A percentile compares a stretch with the other conserved stretches of the same genome.
These are phyloP conservation scores for Calycina marina DNA, from an alignment of 2,329 filamentous ascomycete genomes.

Conservation along the genomic window DNA sequence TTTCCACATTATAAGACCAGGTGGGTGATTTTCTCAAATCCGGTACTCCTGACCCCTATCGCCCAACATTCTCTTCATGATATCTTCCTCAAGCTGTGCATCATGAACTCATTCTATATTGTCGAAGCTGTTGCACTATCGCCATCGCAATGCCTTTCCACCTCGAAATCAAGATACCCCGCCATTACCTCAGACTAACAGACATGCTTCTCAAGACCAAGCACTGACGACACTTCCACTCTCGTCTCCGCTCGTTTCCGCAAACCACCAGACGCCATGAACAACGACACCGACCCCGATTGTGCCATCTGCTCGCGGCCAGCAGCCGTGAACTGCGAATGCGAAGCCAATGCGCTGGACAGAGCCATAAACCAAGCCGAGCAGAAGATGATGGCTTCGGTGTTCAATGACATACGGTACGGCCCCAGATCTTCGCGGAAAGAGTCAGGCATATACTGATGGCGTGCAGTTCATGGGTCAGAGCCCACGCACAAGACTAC, in stretches of 20 bases:
- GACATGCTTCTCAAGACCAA: too few species aligned
- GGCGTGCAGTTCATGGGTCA: constrained; percentile 42
- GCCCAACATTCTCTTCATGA: too few species aligned
- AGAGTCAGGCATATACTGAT: neutral
- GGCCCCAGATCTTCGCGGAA: constrained; percentile 10
- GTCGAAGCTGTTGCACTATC: too few species aligned
- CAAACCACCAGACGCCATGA: constrained; percentile 28
- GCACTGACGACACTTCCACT: too few species aligned
- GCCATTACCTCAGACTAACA: too few species aligned
- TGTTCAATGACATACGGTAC: constrained; percentile 51
- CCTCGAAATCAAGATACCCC: neutral
- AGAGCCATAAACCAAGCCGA: constrained; percentile 49
- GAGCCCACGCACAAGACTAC: constrained; percentile 50
- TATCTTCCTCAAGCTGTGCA: too few species aligned
- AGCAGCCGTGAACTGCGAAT: constrained; percentile 44
- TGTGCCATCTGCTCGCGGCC: constrained; percentile 52
- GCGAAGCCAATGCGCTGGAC: constrained; percentile 51
- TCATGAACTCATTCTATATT: too few species aligned
- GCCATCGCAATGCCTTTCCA: too few species aligned
- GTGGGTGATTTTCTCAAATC: too few species aligned
- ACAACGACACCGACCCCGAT: constrained; percentile 51
- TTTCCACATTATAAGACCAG: too few species aligned
- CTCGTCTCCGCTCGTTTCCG: constrained; percentile 22
- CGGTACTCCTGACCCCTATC: too few species aligned
- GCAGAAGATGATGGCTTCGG: constrained; percentile 44